phyloP scores from a whole-genome alignment of 441 rosid genomes.

The Mallotus japonicus region DNA sequence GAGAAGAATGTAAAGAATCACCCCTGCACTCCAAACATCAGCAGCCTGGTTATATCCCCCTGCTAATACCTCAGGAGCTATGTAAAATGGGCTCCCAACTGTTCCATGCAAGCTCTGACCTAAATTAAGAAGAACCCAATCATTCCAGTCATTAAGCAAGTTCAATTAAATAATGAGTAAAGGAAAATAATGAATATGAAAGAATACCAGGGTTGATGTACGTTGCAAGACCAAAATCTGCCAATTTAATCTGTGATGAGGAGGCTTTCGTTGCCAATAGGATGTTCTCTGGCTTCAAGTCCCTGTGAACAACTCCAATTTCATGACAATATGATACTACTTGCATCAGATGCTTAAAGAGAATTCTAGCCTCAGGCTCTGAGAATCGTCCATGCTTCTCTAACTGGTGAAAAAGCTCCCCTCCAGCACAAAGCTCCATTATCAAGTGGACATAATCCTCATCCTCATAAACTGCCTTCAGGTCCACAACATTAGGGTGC shows the following conservation, averaged over 20 bases:
- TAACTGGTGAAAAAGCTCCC: slow-evolving; percentile 60
- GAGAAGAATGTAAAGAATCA: slow-evolving; percentile 63
- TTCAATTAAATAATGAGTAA: background rate
- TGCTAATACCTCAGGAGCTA: slow-evolving; percentile 65
- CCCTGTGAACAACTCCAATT: slow-evolving; percentile 63
- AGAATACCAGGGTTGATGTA: slow-evolving; percentile 52
- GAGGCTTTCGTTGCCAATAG: slow-evolving; percentile 57
- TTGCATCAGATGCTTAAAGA: slow-evolving; percentile 62
- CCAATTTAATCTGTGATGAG: slow-evolving; percentile 59
- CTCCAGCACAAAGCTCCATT: slow-evolving; percentile 82
- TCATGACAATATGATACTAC: slow-evolving; percentile 64
- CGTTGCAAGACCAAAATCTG: slow-evolving; percentile 76
- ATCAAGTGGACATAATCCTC: slow-evolving; percentile 59
- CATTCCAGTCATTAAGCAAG: slow-evolving; percentile 14
- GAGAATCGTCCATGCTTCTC: slow-evolving; percentile 57
- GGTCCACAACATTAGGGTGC: slow-evolving; percentile 64
- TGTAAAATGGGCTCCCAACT: slow-evolving; percentile 72
- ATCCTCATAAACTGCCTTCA: slow-evolving; percentile 73
- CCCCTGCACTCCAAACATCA: slow-evolving; percentile 77
- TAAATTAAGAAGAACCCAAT: slow-evolving; percentile 25
- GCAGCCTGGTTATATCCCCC: slow-evolving; percentile 71
- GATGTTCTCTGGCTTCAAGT: slow-evolving; percentile 71
- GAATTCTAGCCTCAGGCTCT: slow-evolving; percentile 53
- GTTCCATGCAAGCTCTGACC: slow-evolving; percentile 62
- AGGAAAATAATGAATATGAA: slow-evolving; percentile 7